Percentiles rank a stretch among this genome's conserved stretches.
phyloP scores from a whole-genome alignment of 805 yeast genomes.

The Clavispora fructus region DNA sequence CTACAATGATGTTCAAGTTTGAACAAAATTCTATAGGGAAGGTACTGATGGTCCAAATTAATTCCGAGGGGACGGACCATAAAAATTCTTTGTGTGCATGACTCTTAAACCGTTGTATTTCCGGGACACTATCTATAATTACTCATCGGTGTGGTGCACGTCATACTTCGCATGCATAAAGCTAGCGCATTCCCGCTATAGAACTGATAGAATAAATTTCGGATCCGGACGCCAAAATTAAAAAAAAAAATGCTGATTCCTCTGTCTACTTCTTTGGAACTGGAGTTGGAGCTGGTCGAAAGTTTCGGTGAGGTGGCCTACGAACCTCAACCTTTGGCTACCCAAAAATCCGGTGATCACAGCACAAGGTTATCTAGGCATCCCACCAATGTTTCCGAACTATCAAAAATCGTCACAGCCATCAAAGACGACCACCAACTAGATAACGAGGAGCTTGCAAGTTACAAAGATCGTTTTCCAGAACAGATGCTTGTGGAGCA shows the following conservation, averaged over 20 bases:
- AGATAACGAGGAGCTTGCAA: conserved; percentile 9
- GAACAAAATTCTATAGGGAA: too few relatives aligned
- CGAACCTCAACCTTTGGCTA: not conserved
- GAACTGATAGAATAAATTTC: not conserved
- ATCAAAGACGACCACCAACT: conserved; percentile 14
- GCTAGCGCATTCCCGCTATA: not conserved
- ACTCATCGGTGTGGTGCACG: not conserved
- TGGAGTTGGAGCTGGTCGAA: not conserved
- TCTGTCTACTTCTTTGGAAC: not conserved
- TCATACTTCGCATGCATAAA: not conserved
- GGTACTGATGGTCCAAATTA: too few relatives aligned
- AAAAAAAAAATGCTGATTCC: not conserved
- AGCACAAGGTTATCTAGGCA: not conserved
- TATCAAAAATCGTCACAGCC: conserved; percentile 12
- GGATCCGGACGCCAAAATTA: too few relatives aligned
- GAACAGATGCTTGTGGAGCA: conserved; percentile 9
- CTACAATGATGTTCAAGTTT: too few relatives aligned
- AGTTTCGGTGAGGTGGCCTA: not conserved
- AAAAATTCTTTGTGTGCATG: too few relatives aligned
- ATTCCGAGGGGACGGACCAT: too few relatives aligned
- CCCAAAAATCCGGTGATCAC: not conserved
- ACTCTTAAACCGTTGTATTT: too few relatives aligned
- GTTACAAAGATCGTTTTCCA: conserved; percentile 7
- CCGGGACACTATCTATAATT: not conserved
- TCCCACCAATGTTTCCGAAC: conserved; percentile 8